phyloP scores from a whole-genome alignment of 2,329 filamentous ascomycete genomes.

The Colletotrichum sp. region DNA sequence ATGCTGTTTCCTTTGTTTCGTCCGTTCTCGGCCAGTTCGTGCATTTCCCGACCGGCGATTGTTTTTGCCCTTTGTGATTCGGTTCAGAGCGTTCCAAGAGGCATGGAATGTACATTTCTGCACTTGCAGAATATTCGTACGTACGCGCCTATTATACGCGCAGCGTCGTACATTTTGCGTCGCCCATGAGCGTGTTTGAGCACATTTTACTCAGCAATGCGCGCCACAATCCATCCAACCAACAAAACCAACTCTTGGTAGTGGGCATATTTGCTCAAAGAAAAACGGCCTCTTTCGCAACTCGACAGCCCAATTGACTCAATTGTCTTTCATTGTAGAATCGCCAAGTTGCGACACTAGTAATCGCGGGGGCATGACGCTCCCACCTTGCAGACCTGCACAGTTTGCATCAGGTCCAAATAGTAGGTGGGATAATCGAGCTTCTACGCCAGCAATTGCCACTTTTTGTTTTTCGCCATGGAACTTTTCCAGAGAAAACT shows the following conservation, averaged over 20 bases:
- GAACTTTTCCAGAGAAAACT: no score
- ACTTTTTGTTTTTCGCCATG: no score
- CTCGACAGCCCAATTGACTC: background rate
- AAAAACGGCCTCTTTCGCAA: background rate
- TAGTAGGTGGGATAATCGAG: background rate
- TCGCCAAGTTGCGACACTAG: background rate
- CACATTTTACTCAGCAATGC: constrained; percentile 15
- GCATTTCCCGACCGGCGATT: background rate
- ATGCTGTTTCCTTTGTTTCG: background rate
- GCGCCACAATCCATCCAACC: background rate
- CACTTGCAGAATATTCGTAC: background rate
- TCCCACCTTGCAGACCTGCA: background rate
- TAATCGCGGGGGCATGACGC: background rate
- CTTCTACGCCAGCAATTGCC: no score
- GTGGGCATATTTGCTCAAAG: constrained; percentile 5
- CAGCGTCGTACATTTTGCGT: background rate
- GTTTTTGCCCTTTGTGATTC: background rate
- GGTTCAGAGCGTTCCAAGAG: background rate
- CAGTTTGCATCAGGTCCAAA: background rate
- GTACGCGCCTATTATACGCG: background rate
- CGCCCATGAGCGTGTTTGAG: constrained; percentile 16
- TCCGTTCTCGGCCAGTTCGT: background rate
- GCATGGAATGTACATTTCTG: background rate
- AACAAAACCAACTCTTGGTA: background rate
- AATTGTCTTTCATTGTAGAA: background rate